Percentiles rank a stretch among this genome's conserved stretches.
Conservation (phyloP, 2,329 filamentous ascomycete genomes). For the Aspergillus sp. region DNA sequence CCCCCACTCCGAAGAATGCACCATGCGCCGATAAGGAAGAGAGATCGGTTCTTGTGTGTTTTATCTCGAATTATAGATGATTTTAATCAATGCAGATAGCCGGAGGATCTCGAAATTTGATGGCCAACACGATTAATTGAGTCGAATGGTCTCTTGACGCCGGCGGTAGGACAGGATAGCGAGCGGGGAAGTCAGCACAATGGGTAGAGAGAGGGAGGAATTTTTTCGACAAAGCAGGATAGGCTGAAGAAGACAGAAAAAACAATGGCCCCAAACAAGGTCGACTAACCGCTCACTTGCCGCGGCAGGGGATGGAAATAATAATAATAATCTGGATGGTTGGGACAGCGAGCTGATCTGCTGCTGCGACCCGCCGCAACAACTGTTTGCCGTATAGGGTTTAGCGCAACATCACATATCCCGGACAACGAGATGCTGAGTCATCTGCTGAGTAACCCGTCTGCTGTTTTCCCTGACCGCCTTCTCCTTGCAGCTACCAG, state of each 20-base stretch:
- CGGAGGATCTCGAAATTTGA: no score
- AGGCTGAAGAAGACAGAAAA: neutral
- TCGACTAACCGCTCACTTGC: no score
- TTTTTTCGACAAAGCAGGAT: neutral
- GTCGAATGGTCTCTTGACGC: no score
- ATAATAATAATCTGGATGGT: no score
- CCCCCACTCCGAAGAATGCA: constrained; percentile 39
- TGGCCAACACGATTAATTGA: no score
- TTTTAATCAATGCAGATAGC: neutral
- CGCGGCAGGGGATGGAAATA: no score
- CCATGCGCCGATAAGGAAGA: constrained; percentile 31
- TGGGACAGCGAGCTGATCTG: no score
- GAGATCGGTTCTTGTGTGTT: constrained; percentile 6
- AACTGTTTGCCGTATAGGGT: constrained; percentile 38
- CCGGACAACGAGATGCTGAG: constrained; percentile 32
- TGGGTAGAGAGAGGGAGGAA: no score
- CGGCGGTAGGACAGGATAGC: no score
- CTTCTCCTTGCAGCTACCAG: neutral
- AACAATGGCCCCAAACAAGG: neutral
- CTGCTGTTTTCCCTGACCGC: constrained; percentile 7
- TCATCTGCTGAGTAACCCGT: constrained; percentile 18
- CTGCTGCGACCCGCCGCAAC: constrained; percentile 11
- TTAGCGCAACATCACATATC: constrained; percentile 37
- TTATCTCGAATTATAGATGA: neutral
- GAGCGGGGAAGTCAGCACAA: no score